phyloP scores from a whole-genome alignment of 2,329 filamentous ascomycete genomes.

The Fusarium zealandicum region DNA sequence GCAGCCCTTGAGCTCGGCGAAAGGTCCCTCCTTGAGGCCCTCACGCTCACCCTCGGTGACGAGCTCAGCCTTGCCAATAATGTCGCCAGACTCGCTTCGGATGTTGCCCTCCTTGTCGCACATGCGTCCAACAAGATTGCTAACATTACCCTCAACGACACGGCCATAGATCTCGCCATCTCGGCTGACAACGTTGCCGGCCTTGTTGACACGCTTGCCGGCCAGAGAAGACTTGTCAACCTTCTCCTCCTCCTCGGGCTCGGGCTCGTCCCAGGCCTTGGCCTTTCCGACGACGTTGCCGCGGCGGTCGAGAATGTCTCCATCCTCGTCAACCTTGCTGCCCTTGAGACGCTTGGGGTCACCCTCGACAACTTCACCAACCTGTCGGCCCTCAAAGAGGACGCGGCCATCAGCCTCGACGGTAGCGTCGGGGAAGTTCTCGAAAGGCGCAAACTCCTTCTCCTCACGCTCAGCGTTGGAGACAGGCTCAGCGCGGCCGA shows the following conservation, averaged over 20 bases:
- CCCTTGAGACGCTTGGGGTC: conserved; percentile 70
- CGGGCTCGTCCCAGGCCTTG: conserved; percentile 69
- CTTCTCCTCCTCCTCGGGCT: conserved; percentile 58
- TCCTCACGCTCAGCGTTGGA: conserved; percentile 62
- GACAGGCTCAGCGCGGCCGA: conserved; percentile 69
- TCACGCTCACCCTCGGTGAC: conserved; percentile 72
- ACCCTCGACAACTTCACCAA: conserved; percentile 69
- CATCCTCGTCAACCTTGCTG: conserved; percentile 71
- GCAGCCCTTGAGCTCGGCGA: conserved; percentile 70
- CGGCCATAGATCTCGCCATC: conserved; percentile 66
- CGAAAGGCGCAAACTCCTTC: conserved; percentile 60
- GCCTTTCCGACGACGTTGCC: conserved; percentile 72
- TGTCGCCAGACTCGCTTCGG: conserved; percentile 74
- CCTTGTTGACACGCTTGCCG: conserved; percentile 76
- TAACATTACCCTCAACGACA: conserved; percentile 70
- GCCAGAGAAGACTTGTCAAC: conserved; percentile 69
- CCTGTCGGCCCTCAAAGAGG: conserved; percentile 58
- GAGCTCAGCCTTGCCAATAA: conserved; percentile 72
- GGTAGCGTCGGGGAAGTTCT: conserved; percentile 63
- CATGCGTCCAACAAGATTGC: conserved; percentile 71
- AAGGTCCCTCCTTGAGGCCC: conserved; percentile 70
- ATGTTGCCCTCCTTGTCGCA: conserved; percentile 76
- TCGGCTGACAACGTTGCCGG: conserved; percentile 66
- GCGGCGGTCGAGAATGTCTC: conserved; percentile 71
- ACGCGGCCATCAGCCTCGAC: conserved; percentile 63